Evolutionary conservation across 495 filamentous ascomycete species (phyloP).

Genomic region (Trichoderma asperelloides): DNA sequence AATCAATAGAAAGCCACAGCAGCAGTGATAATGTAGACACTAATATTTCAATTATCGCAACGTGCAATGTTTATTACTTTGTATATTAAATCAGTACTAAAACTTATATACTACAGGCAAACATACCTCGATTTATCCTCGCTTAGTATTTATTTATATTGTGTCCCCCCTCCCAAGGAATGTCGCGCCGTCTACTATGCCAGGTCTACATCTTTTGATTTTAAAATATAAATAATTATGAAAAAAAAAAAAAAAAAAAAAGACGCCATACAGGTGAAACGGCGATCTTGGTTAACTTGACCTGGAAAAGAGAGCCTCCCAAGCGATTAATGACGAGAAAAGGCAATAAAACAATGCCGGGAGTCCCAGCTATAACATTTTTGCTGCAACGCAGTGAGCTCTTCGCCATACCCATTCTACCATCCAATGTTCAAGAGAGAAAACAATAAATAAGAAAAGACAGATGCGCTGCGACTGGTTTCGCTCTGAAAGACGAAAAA

Average conservation of each 20-base stretch:
- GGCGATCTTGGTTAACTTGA: neutral
- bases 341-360: neutral
- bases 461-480: neutral
- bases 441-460: slow-evolving; percentile 2
- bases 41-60: neutral
- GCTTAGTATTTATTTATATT: neutral
- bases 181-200: neutral
- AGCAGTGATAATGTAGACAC: neutral
- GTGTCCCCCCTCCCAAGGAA: neutral
- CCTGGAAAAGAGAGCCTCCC: neutral
- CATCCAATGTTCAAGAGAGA: neutral
- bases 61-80: neutral
- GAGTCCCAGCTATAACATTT: neutral
- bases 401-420: slow-evolving; percentile 1
- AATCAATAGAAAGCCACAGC: too few relatives aligned
- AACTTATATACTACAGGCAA: neutral
- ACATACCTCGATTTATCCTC: neutral
- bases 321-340: neutral
- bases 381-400: neutral
- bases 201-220: neutral
- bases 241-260: too few relatives aligned
- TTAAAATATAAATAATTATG: too few relatives aligned
- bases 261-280: neutral
- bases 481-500: slow-evolving; percentile 3
- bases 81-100: neutral